These are phyloP conservation scores for Myriosclerotinia curreyana DNA, from an alignment of 2,329 filamentous ascomycete genomes.

Conservation along the genomic window DNA sequence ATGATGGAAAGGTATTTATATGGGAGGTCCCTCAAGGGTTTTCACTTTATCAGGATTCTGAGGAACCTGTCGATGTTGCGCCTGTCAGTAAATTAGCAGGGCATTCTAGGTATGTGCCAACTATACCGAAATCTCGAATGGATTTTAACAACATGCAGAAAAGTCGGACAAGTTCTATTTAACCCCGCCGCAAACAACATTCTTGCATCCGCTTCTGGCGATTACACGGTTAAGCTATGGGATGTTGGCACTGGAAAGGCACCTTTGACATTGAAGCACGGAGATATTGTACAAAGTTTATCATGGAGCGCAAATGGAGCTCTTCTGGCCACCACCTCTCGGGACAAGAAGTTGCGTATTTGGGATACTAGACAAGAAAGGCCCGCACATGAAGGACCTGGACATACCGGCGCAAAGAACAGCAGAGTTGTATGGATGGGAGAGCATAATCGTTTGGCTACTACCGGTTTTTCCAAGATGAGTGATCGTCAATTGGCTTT, in stretches of 20 bases:
- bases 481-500: slow-evolving; percentile 94
- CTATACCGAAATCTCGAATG: slow-evolving; percentile 2
- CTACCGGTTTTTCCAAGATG: slow-evolving; percentile 97
- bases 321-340: slow-evolving; percentile 84
- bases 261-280: slow-evolving; percentile 75
- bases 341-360: slow-evolving; percentile 96
- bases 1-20: slow-evolving; percentile 95
- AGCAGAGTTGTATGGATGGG: slow-evolving; percentile 96
- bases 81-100: slow-evolving; percentile 80
- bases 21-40: slow-evolving; percentile 93
- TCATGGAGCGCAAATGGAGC: slow-evolving; percentile 92
- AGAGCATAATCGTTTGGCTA: slow-evolving; percentile 92
- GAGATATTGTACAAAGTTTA: slow-evolving; percentile 89
- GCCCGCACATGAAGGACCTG: slow-evolving; percentile 76
- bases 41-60: slow-evolving; percentile 76
- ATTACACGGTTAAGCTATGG: slow-evolving; percentile 95
- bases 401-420: slow-evolving; percentile 94
- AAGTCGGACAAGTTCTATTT: slow-evolving; percentile 97
- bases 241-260: slow-evolving; percentile 78
- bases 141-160: slow-evolving; percentile 55
- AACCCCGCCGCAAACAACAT: slow-evolving; percentile 95
- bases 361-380: slow-evolving; percentile 97
- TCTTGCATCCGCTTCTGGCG: slow-evolving; percentile 89
- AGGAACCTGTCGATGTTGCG: slow-evolving; percentile 76
- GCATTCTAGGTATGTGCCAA: slow-evolving; percentile 68